Base-by-base conservation (phyloP, 257 asterid species). In the Handroanthus guayacan region DNA sequence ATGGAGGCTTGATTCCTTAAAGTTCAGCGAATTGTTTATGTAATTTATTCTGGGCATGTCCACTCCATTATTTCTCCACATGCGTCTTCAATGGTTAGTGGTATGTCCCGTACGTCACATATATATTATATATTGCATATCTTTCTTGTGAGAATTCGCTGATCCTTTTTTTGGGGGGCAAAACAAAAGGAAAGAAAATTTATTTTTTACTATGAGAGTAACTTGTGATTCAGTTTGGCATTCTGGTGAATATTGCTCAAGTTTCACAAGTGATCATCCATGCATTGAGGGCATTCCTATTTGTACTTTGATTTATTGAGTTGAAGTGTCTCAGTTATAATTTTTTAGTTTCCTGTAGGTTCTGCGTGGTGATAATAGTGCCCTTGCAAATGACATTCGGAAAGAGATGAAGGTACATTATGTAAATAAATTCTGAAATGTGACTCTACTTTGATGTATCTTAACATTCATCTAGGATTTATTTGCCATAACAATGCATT, bases 361-460 rank as follows among this genome's bases (percentile, higher is more conserved):
- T 78, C 87, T 95, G 69, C 95, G 91, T 81, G 99, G 97, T 70
- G 99, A 92, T 89, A 95, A 95, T 81, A 92, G 98, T 83, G 84
- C 89, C 73, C 97, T 92, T 84, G 99, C 99, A 48, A 92, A 89
- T 80, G 99, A 92, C 88, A 95, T 95, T 82, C 97, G 97, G 85
- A 92, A 91, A 84, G 99, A 95, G 87, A 95, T 92, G 94, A 95
- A 92, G 96, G 98, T 92, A 81, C 25, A 45, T 62, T 45, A 18
- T 62, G 62, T 56, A 18, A 66, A 65, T 16, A 60, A 60, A 64
- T 47, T 50, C 25, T 73, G 20, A 38, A 48, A 77, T 51, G 55
- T 65, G 69, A 34, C 67, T 64, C 38, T 71, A 25, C 25, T 66
- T 51, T 54, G 50, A 10, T 61, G 51, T 37, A 47, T 47, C 50